Conservation (phyloP, 495 filamentous ascomycete genomes). For the Massariosphaeria phaeospora region DNA sequence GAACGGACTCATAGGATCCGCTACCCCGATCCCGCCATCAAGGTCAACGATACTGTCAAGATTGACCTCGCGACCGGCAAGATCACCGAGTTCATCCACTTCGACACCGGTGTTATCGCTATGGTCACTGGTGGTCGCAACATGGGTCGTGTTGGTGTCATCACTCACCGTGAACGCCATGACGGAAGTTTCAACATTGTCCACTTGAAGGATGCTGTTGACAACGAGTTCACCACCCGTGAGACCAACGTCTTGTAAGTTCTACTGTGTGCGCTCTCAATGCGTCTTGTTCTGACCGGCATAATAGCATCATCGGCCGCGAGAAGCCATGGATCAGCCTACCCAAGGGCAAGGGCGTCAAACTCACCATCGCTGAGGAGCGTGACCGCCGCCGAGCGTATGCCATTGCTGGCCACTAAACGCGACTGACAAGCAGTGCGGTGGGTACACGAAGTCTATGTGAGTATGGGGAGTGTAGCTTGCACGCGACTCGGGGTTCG, state of each 20-base stretch:
- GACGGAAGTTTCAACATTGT: slow-evolving; percentile 99
- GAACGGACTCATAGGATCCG: slow-evolving; percentile 67
- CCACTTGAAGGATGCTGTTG: slow-evolving; percentile 98
- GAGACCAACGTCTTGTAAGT: slow-evolving; percentile 74
- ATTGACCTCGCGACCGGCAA: slow-evolving; percentile 95
- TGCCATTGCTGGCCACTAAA: slow-evolving; percentile 60
- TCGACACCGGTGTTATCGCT: slow-evolving; percentile 94
- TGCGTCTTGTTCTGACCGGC: too few species aligned
- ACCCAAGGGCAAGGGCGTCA: slow-evolving; percentile 99
- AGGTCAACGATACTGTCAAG: slow-evolving; percentile 99
- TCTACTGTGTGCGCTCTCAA: too few species aligned
- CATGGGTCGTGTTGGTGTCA: slow-evolving; percentile 92
- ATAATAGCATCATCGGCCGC: slow-evolving; percentile 75
- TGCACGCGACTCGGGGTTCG: slow-evolving; percentile 7
- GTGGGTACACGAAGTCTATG: slow-evolving; percentile 6
- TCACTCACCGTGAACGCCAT: slow-evolving; percentile 99
- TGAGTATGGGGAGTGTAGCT: background rate
- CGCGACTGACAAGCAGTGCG: background rate
- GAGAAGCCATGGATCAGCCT: slow-evolving; percentile 99
- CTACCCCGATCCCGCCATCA: slow-evolving; percentile 95
- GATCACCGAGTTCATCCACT: slow-evolving; percentile 91
- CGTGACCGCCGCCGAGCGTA: slow-evolving; percentile 58
- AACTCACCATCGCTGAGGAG: slow-evolving; percentile 50
- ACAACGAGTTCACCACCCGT: slow-evolving; percentile 98
- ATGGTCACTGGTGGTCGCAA: slow-evolving; percentile 56